Conservation (phyloP, 805 yeast species). For the Hemisphaericaspora nanyangensis region DNA sequence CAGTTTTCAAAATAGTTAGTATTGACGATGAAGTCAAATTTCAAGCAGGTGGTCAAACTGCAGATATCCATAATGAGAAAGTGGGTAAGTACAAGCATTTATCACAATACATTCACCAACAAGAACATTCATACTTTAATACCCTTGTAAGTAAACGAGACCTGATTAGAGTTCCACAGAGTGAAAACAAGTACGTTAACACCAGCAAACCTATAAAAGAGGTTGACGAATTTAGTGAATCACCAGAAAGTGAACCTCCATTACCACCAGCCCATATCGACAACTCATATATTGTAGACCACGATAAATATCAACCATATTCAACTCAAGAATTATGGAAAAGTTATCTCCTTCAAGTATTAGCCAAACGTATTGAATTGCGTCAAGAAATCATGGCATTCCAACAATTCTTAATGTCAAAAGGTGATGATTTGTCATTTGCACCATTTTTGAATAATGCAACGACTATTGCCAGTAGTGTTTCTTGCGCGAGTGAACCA, state of each 20-base stretch:
- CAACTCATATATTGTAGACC: neutral
- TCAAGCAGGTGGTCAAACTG: constrained; percentile 11
- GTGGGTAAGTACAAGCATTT: constrained; percentile 18
- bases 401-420: constrained; percentile 18
- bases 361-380: constrained; percentile 35
- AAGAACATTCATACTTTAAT: constrained; percentile 14
- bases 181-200: neutral
- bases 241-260: constrained; percentile 2
- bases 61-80: neutral
- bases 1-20: constrained; percentile 11
- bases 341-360: constrained; percentile 29
- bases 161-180: neutral
- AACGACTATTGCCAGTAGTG: neutral
- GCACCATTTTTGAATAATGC: neutral
- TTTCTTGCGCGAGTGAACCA: neutral
- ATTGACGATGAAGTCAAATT: constrained; percentile 21
- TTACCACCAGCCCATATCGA: constrained; percentile 23
- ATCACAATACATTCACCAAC: constrained; percentile 23
- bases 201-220: neutral
- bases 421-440: neutral
- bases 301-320: neutral
- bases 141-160: neutral
- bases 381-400: constrained; percentile 38
- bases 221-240: constrained; percentile 2
- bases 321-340: constrained; percentile 23